Evolutionary conservation across 2,329 filamentous ascomycete genomes (phyloP), one percentile per base, ranked within the genome.

Genomic region (Aspergillus fijiensis): DNA sequence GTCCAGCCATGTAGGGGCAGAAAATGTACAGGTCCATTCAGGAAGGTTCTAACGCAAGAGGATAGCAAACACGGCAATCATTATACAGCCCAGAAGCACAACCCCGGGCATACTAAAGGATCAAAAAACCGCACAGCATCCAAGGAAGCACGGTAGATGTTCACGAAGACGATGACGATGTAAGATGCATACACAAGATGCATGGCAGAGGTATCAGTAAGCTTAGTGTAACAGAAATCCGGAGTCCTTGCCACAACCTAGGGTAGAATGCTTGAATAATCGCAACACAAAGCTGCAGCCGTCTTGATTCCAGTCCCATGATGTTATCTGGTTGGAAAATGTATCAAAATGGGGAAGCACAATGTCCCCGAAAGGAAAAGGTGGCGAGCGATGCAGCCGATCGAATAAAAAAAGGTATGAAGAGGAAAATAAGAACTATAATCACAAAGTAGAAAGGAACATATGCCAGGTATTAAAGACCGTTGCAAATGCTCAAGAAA

Each of bases 401-500:
- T 60, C 58, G 55, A 51, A 59, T 61, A 45, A 33, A 57, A 54
- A 39, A 35, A 35, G 27, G 27, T 29, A 29, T 29, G 27, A 9
- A 29, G 27, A 49, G 62, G 62, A 58, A 63, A 61, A 66, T 67
- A 67, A 64, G 59, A 61, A 59, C 59, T 65, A 68, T 64, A 72
- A 68, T 65, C 68, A 73, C 70, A 70, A 42, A 64, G 61, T 68
- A 71, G 63, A 69, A 70, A 67, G 64, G 65, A 70, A 71, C 67
- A 73, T 65, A 69, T 70, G 67, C 68, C 69, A 70, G 65, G 65
- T 60, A 73, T 65, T 68, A 65, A 64, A 72, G 67, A 74, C 69
- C 70, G 63, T 70, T 74, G 70, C 65, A 74, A 73, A 75, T 74
- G 72, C 72, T 74, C 70, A 61, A 70, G 69, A 70, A 68, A 68